Base-by-base conservation (phyloP, 345 rosid species). In the Acer campestre region DNA sequence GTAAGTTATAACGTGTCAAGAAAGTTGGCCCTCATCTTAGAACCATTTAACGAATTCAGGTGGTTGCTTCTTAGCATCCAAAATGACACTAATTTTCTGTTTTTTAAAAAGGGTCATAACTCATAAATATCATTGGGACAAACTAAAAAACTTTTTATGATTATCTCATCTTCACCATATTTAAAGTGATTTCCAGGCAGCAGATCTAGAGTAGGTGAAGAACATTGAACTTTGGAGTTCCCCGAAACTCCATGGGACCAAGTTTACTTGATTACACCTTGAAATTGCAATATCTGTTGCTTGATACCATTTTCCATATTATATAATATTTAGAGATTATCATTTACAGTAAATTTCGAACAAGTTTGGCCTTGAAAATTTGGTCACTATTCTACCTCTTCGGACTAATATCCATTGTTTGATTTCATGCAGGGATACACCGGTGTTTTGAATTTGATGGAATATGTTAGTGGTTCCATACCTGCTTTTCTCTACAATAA, bases 341-440 rank as follows among this genome's bases (percentile, higher is more conserved):
- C 58, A 25, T 40, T 69, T 51, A 25, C 27, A 48, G 38, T 35
- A 35, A 35, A 35, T 35, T 35, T 35, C 38, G 5, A 69, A 13
- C 35, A 69, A 69, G 40, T 11, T 20, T 4, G 18, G 20, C 18
- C 27, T 71, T 71, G 67, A 73, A 61, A 22, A 10, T 62, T 35
- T 20, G 10, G 17, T 10, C 62, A 51, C 31, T 6, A 6, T 51
- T 80, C 27, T 68, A 12, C 7, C 67, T 20, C n/a, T 75, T 38
- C 4, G 46, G 7, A 17, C n/a, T 65, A 46, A 67, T 74, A 42
- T 80, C 7, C 11, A 42, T 63, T 70, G 35, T 38, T 71, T 76
- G 63, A 75, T 85, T 71, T 82, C 46, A 78, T 87, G 85, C 92
- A 95, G 99, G 97, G 89, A 18, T 96, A 87, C 84, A 94, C 99